These are phyloP conservation scores for Plasmopara muralis DNA, from an alignment of 352 stramenopile species.

Conservation along the genomic window DNA sequence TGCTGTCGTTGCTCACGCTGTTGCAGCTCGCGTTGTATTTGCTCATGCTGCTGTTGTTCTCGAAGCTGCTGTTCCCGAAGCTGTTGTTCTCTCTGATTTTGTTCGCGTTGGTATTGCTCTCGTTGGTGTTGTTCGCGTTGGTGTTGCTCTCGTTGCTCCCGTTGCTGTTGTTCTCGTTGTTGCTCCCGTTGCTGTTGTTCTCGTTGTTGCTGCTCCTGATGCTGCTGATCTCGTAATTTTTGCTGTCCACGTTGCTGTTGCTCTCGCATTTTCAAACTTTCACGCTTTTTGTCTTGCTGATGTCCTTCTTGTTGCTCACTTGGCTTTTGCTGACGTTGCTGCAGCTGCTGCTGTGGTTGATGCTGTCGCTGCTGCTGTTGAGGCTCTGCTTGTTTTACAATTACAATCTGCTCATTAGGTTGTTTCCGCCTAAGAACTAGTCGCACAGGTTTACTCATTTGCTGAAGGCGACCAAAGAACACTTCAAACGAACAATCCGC, in stretches of 20 bases:
- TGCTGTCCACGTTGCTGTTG: constrained; percentile 20
- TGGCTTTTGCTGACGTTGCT: constrained; percentile 21
- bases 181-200: constrained; percentile 12
- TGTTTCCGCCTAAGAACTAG: constrained; percentile 57
- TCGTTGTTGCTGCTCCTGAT: constrained; percentile 13
- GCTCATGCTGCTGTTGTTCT: constrained; percentile 10
- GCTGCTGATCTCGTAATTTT: constrained; percentile 7
- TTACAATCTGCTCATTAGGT: constrained; percentile 23
- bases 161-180: constrained; percentile 10
- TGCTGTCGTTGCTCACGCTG: constrained; percentile 15
- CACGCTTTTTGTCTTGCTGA: constrained; percentile 17
- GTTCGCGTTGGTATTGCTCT: constrained; percentile 14
- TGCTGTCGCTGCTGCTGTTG: constrained; percentile 23
- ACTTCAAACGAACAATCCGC: constrained; percentile 69
- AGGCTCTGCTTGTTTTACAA: constrained; percentile 28
- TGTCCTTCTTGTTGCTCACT: constrained; percentile 14
- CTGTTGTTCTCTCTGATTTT: constrained; percentile 11
- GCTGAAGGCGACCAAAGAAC: constrained; percentile 74
- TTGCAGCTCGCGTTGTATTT: constrained; percentile 10
- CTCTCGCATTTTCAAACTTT: constrained; percentile 19
- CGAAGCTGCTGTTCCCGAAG: constrained; percentile 5
- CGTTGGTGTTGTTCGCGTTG: constrained; percentile 7
- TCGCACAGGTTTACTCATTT: constrained; percentile 81
- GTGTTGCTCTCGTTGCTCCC: constrained; percentile 11
- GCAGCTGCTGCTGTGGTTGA: constrained; percentile 20